These are phyloP conservation scores for Cinnamomum micranthum DNA, from an alignment of 164 flowering plant species.

Conservation along the genomic window DNA sequence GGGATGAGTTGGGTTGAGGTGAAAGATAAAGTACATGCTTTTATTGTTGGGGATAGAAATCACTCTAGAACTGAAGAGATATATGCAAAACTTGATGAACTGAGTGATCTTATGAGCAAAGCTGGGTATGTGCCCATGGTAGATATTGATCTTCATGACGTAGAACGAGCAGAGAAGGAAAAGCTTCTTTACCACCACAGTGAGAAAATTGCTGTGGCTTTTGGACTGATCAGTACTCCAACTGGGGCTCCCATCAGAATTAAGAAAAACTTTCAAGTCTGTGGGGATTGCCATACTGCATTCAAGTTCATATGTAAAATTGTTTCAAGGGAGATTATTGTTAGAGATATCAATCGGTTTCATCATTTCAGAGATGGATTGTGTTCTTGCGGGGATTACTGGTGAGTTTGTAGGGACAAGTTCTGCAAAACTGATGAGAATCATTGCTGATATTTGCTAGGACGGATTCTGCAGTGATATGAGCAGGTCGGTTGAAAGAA, in stretches of 20 bases:
- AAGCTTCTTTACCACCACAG: conserved; percentile 20
- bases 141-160: conserved; percentile 23
- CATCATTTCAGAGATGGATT: conserved; percentile 21
- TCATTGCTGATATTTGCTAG: neutral
- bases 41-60: conserved; percentile 25
- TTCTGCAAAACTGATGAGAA: neutral
- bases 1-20: conserved; percentile 21
- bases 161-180: conserved; percentile 18
- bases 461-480: neutral
- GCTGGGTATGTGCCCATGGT: conserved; percentile 19
- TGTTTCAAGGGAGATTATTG: conserved; percentile 22
- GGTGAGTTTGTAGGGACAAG: conserved; percentile 3
- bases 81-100: conserved; percentile 21
- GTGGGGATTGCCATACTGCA: conserved; percentile 21
- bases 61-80: conserved; percentile 15
- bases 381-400: conserved; percentile 21
- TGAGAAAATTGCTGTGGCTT: conserved; percentile 21
- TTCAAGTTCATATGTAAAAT: conserved; percentile 19
- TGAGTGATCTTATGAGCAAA: conserved; percentile 10
- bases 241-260: conserved; percentile 17
- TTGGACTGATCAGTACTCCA: conserved; percentile 21
- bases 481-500: neutral
- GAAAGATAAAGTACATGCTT: conserved; percentile 22
- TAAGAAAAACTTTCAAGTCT: conserved; percentile 19
- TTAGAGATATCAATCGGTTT: conserved; percentile 21